Percentiles rank a stretch among this genome's conserved stretches.
Conservation (phyloP, 1,284 basidiomycete genomes). For the Xerocomus nothofagi region DNA sequence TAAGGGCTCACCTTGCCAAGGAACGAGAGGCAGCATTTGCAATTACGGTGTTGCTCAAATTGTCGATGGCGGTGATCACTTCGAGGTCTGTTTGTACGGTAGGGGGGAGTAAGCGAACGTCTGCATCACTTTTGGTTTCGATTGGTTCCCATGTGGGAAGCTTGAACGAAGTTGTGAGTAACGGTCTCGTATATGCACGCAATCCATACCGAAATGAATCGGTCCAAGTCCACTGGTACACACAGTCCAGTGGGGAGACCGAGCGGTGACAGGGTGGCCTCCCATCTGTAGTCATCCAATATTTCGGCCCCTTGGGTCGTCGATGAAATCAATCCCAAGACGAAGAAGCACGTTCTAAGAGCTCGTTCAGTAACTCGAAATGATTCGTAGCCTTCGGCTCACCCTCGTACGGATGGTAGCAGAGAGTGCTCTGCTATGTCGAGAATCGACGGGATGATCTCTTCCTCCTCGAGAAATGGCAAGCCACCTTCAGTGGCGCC, state of each 20-base stretch:
- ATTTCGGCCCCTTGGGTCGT: conserved; percentile 78
- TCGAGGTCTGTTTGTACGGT: conserved; percentile 78
- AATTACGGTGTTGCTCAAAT: conserved; percentile 94
- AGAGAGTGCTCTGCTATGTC: conserved; percentile 89
- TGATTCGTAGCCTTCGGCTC: conserved; percentile 29
- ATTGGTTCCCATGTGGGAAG: conserved; percentile 75
- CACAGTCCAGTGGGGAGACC: conserved; percentile 89
- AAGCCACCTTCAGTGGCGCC: conserved; percentile 89
- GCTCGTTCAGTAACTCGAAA: conserved; percentile 8
- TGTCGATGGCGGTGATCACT: conserved; percentile 87
- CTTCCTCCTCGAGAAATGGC: conserved; percentile 93
- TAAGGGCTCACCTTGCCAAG: conserved; percentile 64
- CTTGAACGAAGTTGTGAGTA: conserved; percentile 39
- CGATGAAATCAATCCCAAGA: conserved; percentile 81
- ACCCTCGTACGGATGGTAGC: conserved; percentile 94
- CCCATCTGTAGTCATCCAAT: conserved; percentile 91
- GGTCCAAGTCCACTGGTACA: conserved; percentile 79
- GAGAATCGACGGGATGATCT: conserved; percentile 86
- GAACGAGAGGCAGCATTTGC: conserved; percentile 90
- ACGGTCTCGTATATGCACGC: neutral
- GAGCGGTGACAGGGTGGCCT: conserved; percentile 85
- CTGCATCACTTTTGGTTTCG: conserved; percentile 43
- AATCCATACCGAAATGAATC: conserved; percentile 75
- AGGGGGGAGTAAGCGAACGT: conserved; percentile 60
- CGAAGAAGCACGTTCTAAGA: conserved; percentile 91